Evolutionary conservation across 495 filamentous ascomycete genomes (phyloP).

Genomic region (Penicillium ucsense): DNA sequence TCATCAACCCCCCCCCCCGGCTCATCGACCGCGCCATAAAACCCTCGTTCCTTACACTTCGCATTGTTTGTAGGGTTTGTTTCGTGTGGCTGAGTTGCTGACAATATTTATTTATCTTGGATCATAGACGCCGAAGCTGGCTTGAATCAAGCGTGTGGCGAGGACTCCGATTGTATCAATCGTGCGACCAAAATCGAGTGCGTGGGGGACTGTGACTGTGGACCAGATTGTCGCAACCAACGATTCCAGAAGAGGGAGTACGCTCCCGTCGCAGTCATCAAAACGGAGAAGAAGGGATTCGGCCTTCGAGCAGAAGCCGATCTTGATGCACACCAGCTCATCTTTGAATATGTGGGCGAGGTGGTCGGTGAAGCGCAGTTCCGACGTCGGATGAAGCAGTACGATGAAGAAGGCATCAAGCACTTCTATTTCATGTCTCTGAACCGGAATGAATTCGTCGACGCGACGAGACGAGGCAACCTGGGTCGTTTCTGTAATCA

Average conservation of each 20-base stretch:
- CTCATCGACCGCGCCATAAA: not conserved
- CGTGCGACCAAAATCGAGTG: conserved; percentile 97
- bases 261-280: conserved; percentile 86
- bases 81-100: not conserved
- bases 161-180: conserved; percentile 98
- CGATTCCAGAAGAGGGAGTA: conserved; percentile 88
- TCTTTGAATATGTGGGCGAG: conserved; percentile 98
- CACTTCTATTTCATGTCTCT: conserved; percentile 99
- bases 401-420: conserved; percentile 91
- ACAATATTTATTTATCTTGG: not conserved
- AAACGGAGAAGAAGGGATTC: conserved; percentile 94
- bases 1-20: not conserved
- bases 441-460: conserved; percentile 91
- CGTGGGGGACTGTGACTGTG: conserved; percentile 75
- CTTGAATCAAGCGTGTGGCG: conserved; percentile 78
- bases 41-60: not conserved
- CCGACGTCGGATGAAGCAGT: conserved; percentile 77
- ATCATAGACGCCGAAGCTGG: conserved; percentile 47
- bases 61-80: not conserved
- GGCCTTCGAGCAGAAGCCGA: conserved; percentile 75
- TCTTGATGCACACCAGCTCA: conserved; percentile 73
- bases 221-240: conserved; percentile 81
- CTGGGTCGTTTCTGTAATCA: conserved; percentile 98
- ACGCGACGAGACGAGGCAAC: conserved; percentile 95
- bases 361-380: conserved; percentile 91